Base-by-base conservation (phyloP, 2,329 filamentous ascomycete genomes). In the Fusarium euwallaceae region DNA sequence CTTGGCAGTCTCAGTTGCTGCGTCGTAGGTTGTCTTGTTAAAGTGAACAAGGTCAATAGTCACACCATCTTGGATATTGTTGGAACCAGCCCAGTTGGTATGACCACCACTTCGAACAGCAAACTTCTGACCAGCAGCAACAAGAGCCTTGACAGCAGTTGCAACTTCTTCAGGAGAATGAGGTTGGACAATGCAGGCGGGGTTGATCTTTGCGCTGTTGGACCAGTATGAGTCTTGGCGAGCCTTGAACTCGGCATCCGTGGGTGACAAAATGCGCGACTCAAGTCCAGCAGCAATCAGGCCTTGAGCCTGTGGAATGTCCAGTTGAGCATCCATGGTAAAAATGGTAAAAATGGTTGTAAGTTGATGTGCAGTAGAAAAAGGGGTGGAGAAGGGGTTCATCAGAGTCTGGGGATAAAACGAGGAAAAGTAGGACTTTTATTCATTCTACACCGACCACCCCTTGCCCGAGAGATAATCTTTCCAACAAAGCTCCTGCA, bases 1-100 rank as follows among this genome's bases (percentile, higher is more conserved):
- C 17, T 81, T 81, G 7, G 84, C 83, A 2, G 81, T 82, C 2
- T 81, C 80, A 48, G 84, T 81, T 14, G 66, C 61, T 1, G 51
- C 55, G 29, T 75, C 62, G 20, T 77, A 69, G 2, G 67, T 61
- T 6, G 77, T 66, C 24, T 61, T 34, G 43, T 75, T 71, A 16
- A 80, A 60, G 24, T 69, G 61, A 4, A 61, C 67, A 6, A 70
- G 60, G 53, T 69, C 67, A 45, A 70, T 7, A 1, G 67, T 70
- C 3, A 70, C 67, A 11, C 67, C 67, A 16, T 45, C 60, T 24
- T 69, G 48, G 14, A 70, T 70, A 12, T 69, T 70, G 64, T 70
- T 70, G 4, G 67, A 70, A 6, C 67, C 67, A 48, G 67, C 51
- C 67, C 67, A 70, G 16, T 69, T 70, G 1, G 66, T 69, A 39